Evolutionary conservation across 306 rosid genomes (phyloP), one percentile per base, ranked within the genome.

Genomic region (Acacia melanoxylon): DNA sequence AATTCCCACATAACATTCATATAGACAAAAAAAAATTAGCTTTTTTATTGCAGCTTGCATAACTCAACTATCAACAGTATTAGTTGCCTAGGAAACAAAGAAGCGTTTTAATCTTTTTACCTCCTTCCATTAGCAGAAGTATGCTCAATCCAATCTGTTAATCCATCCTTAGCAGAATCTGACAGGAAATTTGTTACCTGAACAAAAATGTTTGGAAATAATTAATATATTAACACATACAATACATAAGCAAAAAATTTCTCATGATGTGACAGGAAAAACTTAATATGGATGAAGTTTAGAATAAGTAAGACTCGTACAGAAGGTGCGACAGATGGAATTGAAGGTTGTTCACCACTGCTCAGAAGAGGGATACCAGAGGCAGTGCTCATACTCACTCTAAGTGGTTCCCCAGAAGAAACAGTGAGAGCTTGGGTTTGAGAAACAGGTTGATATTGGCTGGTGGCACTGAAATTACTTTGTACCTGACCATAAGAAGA

Each of bases 81-180:
- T 16, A 63, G 7, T 74, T 74, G 78, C 56, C 84, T 31, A 75
- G 24, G 82, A 86, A 76, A 33, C 37, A 74, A 78, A 73, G 44
- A 83, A 58, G 69, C 41, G 80, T 75, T 61, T 61, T 42, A 92
- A 78, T 72, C 72, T 67, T 68, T 68, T 56, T 89, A 94, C 97
- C 87, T 93, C 86, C 93, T 91, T 86, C 97, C 98, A 82, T 86
- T 91, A 84, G 95, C 88, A 84, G 97, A 87, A 44, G 87, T 84
- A 85, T 94, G 98, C 82, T 94, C 98, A 63, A 82, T 93, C 98
- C 97, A 94, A 70, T 90, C 95, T 15, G 97, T 83, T 41, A 89
- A 81, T 59, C 90, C 85, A 86, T 74, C 88, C 48, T 83, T 86
- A 4, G 73, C 14, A 35, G 75, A 74, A 77, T 70, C 74, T 72